These are phyloP conservation scores for Prunus davidiana DNA, from an alignment of 306 rosid species.

Conservation along the genomic window DNA sequence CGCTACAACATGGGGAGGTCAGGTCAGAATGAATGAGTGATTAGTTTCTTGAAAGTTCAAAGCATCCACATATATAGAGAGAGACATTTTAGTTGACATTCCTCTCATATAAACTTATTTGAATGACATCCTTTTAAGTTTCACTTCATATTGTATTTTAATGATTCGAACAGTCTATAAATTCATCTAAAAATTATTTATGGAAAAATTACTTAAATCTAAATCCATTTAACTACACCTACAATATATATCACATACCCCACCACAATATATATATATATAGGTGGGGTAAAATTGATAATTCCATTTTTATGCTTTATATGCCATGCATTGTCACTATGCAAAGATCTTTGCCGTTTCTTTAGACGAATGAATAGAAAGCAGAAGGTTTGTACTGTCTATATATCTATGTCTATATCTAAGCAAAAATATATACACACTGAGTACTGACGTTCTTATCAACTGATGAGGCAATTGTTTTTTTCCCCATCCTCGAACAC, in stretches of 20 bases:
- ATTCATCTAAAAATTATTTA: too few species aligned
- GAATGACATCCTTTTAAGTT: too few species aligned
- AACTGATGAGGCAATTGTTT: not conserved
- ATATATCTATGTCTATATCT: not conserved
- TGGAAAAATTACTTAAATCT: too few species aligned
- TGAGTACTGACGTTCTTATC: not conserved
- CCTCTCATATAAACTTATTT: too few species aligned
- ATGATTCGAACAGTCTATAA: fast-evolving
- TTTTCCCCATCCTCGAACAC: not conserved
- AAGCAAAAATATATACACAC: not conserved
- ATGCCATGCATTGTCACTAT: not conserved
- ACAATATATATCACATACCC: too few species aligned
- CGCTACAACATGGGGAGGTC: too few species aligned
- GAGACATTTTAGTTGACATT: too few species aligned
- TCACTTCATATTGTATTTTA: too few species aligned
- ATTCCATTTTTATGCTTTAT: not conserved
- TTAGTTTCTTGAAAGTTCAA: too few species aligned
- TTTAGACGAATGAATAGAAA: not conserved
- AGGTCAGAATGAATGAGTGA: too few species aligned
- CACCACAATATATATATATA: not conserved
- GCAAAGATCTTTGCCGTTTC: not conserved
- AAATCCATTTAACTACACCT: too few species aligned
- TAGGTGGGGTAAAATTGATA: not conserved
- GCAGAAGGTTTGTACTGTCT: not conserved
- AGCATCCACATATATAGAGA: too few species aligned